These are phyloP conservation scores for Camelina neglecta DNA, from an alignment of 345 rosid species.

Conservation along the genomic window DNA sequence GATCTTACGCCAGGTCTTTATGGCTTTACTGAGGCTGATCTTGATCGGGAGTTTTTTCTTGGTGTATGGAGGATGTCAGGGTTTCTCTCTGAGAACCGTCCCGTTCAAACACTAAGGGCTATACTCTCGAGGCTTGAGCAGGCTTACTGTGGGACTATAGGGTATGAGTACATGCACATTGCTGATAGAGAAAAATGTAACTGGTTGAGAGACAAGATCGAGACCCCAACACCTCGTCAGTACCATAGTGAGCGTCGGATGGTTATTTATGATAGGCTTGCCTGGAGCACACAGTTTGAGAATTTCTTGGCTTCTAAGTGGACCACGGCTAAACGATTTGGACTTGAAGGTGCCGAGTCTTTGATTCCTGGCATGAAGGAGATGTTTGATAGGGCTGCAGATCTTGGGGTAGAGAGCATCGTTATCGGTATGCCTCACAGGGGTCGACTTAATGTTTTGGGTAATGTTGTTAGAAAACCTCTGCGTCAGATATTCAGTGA, in stretches of 20 bases:
- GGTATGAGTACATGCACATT: conserved; percentile 85
- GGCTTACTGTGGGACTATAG: conserved; percentile 85
- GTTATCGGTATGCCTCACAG: conserved; percentile 86
- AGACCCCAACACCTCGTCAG: conserved; percentile 76
- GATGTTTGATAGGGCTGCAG: conserved; percentile 80
- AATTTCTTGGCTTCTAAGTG: conserved; percentile 87
- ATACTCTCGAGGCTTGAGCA: conserved; percentile 79
- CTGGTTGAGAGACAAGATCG: conserved; percentile 88
- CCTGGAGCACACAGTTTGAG: conserved; percentile 86
- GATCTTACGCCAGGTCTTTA: conserved; percentile 70
- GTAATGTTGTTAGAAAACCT: conserved; percentile 82
- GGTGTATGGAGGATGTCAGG: conserved; percentile 89
- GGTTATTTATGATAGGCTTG: conserved; percentile 80
- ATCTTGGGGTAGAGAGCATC: conserved; percentile 84
- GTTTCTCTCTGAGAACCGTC: conserved; percentile 82
- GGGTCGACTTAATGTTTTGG: conserved; percentile 79
- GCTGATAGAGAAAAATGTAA: conserved; percentile 80
- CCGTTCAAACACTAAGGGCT: conserved; percentile 78
- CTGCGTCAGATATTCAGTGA: conserved; percentile 81
- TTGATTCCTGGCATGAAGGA: conserved; percentile 91
- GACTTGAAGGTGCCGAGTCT: conserved; percentile 93
- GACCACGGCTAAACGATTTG: conserved; percentile 88
- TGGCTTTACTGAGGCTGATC: conserved; percentile 74
- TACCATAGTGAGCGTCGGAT: conserved; percentile 69
- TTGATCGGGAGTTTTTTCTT: conserved; percentile 76